A percentile compares a stretch with the other conserved stretches of the same genome.
Conservation (phyloP, 1,139 yeast genomes). For the Arxiozyma slooffiae region DNA sequence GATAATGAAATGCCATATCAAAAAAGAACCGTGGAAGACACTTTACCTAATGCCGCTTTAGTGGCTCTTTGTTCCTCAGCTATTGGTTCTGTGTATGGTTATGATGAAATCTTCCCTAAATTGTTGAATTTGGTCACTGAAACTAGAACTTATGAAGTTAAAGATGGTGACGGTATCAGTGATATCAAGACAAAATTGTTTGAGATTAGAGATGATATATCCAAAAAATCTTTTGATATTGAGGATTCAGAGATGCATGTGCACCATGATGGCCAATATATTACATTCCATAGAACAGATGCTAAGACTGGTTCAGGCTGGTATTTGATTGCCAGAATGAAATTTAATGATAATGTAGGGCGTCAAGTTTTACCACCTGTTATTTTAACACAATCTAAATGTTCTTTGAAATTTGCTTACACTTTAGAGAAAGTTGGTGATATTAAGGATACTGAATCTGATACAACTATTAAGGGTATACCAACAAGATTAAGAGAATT, state of each 20-base stretch:
- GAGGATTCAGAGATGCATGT: conserved; percentile 87
- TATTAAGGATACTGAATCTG: conserved; percentile 32
- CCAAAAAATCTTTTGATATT: conserved; percentile 54
- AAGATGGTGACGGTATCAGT: conserved; percentile 58
- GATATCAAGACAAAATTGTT: conserved; percentile 54
- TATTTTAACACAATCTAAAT: conserved; percentile 55
- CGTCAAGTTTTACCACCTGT: conserved; percentile 53
- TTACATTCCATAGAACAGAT: conserved; percentile 80
- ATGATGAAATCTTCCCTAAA: conserved; percentile 82
- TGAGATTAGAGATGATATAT: conserved; percentile 49
- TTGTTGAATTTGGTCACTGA: conserved; percentile 78
- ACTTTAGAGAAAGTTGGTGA: conserved; percentile 48
- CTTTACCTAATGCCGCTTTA: conserved; percentile 87
- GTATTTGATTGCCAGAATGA: conserved; percentile 80
- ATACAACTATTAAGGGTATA: conserved; percentile 40
- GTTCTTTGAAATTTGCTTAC: conserved; percentile 51
- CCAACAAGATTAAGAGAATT: conserved; percentile 55
- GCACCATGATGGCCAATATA: conserved; percentile 87
- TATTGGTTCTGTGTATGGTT: conserved; percentile 89
- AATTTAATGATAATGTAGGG: conserved; percentile 42
- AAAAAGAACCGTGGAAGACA: conserved; percentile 86
- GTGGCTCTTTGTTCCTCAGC: conserved; percentile 92
- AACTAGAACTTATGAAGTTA: conserved; percentile 50
- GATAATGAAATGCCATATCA: conserved; percentile 87
- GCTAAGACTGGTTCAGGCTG: conserved; percentile 81